Conservation (phyloP, 2,329 filamentous ascomycete species). For the Colletotrichum tamarilloi region DNA sequence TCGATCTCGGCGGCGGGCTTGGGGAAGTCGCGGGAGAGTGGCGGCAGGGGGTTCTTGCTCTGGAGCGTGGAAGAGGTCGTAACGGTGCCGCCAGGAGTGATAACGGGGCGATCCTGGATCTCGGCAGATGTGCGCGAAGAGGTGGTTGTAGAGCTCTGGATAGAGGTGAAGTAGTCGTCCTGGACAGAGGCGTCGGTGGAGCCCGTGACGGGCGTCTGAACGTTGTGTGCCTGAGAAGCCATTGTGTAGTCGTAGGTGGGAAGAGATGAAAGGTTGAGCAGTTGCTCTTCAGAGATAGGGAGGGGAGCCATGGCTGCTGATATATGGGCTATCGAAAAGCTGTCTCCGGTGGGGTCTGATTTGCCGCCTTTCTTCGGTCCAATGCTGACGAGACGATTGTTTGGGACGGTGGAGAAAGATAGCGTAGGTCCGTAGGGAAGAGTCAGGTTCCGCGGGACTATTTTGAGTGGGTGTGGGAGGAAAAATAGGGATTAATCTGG, state of each 20-base stretch:
- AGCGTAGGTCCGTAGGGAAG: constrained; percentile 6
- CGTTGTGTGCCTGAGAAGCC: constrained; percentile 10
- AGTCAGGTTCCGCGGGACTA: constrained; percentile 10
- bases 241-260: constrained; percentile 32
- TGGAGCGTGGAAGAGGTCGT: constrained; percentile 1
- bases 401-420: constrained; percentile 25
- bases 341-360: constrained; percentile 15
- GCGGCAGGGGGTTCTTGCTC: constrained; percentile 47
- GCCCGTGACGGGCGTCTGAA: constrained; percentile 20
- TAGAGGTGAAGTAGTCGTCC: constrained; percentile 26
- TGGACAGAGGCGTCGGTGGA: constrained; percentile 26
- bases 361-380: constrained; percentile 19
- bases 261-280: constrained; percentile 39
- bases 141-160: constrained; percentile 25
- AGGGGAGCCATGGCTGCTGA: constrained; percentile 29
- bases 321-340: constrained; percentile 1
- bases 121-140: constrained; percentile 30
- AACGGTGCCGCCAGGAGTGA: constrained; percentile 28
- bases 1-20: constrained; percentile 53
- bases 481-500: not conserved
- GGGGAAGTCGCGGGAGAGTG: constrained; percentile 51
- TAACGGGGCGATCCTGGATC: not conserved
- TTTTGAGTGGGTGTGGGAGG: constrained; percentile 1
- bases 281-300: constrained; percentile 34
- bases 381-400: constrained; percentile 28